phyloP scores from a whole-genome alignment of 805 yeast species.

The Ogataea pini region DNA sequence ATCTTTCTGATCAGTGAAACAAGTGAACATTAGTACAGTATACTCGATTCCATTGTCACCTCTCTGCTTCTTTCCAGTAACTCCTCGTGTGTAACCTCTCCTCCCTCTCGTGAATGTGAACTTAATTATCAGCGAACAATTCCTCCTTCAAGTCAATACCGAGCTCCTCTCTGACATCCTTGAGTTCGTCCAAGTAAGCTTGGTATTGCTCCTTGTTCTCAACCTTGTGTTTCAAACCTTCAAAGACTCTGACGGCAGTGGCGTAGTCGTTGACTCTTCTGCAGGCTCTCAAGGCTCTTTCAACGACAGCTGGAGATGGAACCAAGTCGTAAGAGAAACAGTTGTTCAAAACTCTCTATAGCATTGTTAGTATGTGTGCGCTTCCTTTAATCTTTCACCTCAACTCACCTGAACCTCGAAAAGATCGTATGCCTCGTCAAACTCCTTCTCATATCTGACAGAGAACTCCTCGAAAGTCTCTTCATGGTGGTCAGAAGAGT shows the following conservation, averaged over 20 bases:
- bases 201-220: conserved; percentile 92
- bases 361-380: conserved; percentile 31
- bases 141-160: conserved; percentile 94
- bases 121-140: conserved; percentile 47
- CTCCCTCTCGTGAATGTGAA: conserved; percentile 15
- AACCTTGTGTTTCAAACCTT: conserved; percentile 94
- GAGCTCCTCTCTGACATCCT: conserved; percentile 86
- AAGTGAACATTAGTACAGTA: background rate
- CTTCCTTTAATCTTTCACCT: background rate
- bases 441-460: conserved; percentile 86
- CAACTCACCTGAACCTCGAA: conserved; percentile 67
- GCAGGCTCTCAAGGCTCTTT: conserved; percentile 94
- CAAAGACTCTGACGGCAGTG: conserved; percentile 97
- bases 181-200: conserved; percentile 93
- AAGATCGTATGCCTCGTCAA: conserved; percentile 87
- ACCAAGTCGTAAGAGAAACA: conserved; percentile 98
- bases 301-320: conserved; percentile 95
- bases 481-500: conserved; percentile 76
- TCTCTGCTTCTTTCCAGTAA: conserved; percentile 3
- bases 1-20: conserved; percentile 3
- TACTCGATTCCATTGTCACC: conserved; percentile 1
- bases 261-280: conserved; percentile 99
- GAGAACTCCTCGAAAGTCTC: conserved; percentile 96
- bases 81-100: conserved; percentile 3
- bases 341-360: conserved; percentile 88